Evolutionary conservation across 2,329 filamentous ascomycete genomes (phyloP).

Genomic region (Nemania sp.): DNA sequence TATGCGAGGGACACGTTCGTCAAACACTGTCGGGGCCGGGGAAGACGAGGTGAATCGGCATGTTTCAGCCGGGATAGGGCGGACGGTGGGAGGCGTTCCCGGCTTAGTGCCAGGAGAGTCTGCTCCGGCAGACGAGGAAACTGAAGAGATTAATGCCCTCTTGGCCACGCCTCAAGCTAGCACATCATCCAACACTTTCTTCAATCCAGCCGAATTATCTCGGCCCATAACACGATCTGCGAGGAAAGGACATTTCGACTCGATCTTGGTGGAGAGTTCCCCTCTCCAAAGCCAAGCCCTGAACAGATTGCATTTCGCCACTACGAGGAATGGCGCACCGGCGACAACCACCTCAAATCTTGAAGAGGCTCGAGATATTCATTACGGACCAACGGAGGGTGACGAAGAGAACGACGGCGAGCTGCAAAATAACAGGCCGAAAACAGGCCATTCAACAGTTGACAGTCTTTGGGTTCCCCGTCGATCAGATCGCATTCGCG

Average conservation of each 20-base stretch:
- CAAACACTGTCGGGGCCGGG: not conserved
- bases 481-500: conserved; percentile 26
- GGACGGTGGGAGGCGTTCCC: no score
- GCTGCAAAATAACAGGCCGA: not conserved
- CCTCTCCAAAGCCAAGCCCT: conserved; percentile 16
- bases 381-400: conserved; percentile 14
- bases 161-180: conserved; percentile 20
- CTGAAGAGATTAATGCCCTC: not conserved
- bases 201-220: conserved; percentile 12
- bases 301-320: conserved; percentile 21
- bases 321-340: conserved; percentile 2
- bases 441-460: conserved; percentile 9
- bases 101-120: no score
- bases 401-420: not conserved
- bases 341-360: conserved; percentile 22
- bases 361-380: conserved; percentile 31
- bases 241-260: conserved; percentile 16
- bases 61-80: not conserved
- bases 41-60: not conserved
- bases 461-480: conserved; percentile 18
- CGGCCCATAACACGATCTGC: conserved; percentile 17
- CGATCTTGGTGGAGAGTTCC: conserved; percentile 12
- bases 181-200: not conserved
- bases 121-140: not conserved
- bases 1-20: not conserved